Conservation (phyloP, 306 rosid species). For the Luffa aegyptiaca region DNA sequence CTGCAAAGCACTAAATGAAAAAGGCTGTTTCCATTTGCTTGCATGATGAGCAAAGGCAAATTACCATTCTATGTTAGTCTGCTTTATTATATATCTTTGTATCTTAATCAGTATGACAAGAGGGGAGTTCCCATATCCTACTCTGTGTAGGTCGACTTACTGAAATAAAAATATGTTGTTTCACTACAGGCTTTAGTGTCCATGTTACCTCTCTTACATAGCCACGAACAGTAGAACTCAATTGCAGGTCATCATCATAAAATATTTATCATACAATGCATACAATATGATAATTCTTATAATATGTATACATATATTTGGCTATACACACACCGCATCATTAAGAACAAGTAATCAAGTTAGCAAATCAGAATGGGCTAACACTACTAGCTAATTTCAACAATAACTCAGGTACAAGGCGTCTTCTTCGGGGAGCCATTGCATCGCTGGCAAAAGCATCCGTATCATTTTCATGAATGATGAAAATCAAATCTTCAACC, state of each 20-base stretch:
- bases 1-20: slow-evolving; percentile 32
- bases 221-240: background rate
- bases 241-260: background rate
- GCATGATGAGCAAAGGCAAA: background rate
- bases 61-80: background rate
- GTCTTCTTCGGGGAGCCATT: slow-evolving; percentile 62
- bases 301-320: background rate
- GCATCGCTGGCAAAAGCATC: slow-evolving; percentile 62
- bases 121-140: slow-evolving; percentile 9
- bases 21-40: background rate
- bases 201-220: background rate
- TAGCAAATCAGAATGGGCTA: slow-evolving; percentile 54
- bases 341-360: background rate
- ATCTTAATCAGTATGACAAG: slow-evolving; percentile 11
- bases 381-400: slow-evolving; percentile 64
- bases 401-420: slow-evolving; percentile 88
- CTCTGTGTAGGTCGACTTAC: slow-evolving; percentile 9
- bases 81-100: slow-evolving; percentile 6
- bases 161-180: slow-evolving; percentile 14
- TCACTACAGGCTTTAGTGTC: background rate
- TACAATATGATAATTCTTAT: background rate
- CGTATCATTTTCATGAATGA: slow-evolving; percentile 54
- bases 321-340: background rate
- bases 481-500: slow-evolving; percentile 65
- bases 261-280: background rate